Evolutionary conservation across 1,284 basidiomycete species (phyloP), one percentile per base, ranked within the genome.

Genomic region (Flammula alnicola): DNA sequence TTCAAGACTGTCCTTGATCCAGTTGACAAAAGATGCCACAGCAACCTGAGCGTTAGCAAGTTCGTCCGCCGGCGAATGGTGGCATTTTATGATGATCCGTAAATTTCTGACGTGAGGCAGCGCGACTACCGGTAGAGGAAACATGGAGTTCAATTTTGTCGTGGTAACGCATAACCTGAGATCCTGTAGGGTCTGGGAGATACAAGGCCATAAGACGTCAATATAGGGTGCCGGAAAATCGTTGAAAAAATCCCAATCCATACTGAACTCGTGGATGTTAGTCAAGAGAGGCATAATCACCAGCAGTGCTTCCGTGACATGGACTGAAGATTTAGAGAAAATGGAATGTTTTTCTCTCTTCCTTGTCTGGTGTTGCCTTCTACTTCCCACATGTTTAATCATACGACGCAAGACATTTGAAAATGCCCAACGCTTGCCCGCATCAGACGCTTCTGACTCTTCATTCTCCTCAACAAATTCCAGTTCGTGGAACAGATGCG

Each of bases 1-100:
- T 30, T 47, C 31, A n/a, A 54, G 44, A 3, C 39, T 52, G 3
- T n/a, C 31, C 9, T 35, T 9, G 1, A 49, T 22, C 3, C 30
- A 32, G 20, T 49, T 53, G 1, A 49, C 25, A 25, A 45, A 49
- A 8, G 16, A 27, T 12, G 49, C 43, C n/a, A 36, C 12, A 5
- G 27, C 9, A 25, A 51, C 4, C 14, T 41, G 31, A 4, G 30
- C 2, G 16, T 16, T 19, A 17, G 16, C 20, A 14, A 11, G 5
- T 12, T 30, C 26, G 11, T 38, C 33, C 6, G 36, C 22, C 8
- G 16, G 10, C 12, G 12, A 14, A 3, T 35, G 30, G 3, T 14
- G 14, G n/a, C 11, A 23, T 14, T 25, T 14, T 23, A 44, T 11
- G 30, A 33, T 35, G 10, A 44, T 16, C 2, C 11, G 19, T 1